These are phyloP conservation scores for Colletotrichum lentis DNA, from an alignment of 2,329 filamentous ascomycete species.

Conservation along the genomic window DNA sequence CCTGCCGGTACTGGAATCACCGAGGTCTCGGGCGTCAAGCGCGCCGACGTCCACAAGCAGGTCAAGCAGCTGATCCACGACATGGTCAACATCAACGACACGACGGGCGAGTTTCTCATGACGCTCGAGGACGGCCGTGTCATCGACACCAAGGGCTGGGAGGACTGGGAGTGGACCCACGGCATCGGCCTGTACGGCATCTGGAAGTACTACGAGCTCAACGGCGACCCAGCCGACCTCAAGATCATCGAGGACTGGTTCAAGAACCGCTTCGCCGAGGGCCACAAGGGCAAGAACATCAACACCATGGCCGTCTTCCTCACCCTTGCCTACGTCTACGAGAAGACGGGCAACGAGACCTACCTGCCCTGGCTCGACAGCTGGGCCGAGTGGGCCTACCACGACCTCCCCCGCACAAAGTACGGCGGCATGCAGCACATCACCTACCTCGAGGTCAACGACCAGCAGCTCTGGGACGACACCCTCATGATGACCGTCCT, in stretches of 20 bases:
- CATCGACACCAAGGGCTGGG: conserved; percentile 86
- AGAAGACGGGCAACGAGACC: conserved; percentile 72
- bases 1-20: conserved; percentile 42
- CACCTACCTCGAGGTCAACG: conserved; percentile 75
- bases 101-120: conserved; percentile 76
- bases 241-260: conserved; percentile 79
- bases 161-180: conserved; percentile 85
- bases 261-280: conserved; percentile 70
- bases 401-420: conserved; percentile 75
- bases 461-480: conserved; percentile 83
- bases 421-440: conserved; percentile 79
- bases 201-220: conserved; percentile 82
- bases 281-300: conserved; percentile 83
- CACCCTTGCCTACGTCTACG: conserved; percentile 80
- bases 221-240: conserved; percentile 67
- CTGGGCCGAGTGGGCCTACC: conserved; percentile 85
- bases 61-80: conserved; percentile 76
- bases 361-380: conserved; percentile 81
- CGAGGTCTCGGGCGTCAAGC: conserved; percentile 56
- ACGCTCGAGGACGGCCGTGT: conserved; percentile 75
- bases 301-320: conserved; percentile 85
- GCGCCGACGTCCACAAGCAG: conserved; percentile 59
- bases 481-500: conserved; percentile 89
- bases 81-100: conserved; percentile 79
- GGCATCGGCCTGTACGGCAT: conserved; percentile 82